Evolutionary conservation across 2,329 filamentous ascomycete species (phyloP).

Genomic region (Mycocentrospora acerina): DNA sequence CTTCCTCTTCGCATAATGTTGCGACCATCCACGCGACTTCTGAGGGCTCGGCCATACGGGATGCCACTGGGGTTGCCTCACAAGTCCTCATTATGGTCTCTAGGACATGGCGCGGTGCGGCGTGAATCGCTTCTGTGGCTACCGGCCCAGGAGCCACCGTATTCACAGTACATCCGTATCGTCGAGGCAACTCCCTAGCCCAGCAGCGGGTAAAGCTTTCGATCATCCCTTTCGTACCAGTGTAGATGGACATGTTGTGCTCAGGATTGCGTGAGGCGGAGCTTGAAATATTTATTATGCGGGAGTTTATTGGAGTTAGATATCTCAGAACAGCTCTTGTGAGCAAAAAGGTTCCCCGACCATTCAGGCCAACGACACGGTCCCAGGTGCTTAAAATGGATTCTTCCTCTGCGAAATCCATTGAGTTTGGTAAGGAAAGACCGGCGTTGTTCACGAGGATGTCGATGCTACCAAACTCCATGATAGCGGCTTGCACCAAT

Average conservation of each 20-base stretch:
- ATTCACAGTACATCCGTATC: too few relatives aligned
- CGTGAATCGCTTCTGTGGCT: too few relatives aligned
- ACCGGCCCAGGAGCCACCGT: too few relatives aligned
- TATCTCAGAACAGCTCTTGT: conserved; percentile 45
- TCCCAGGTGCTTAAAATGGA: conserved; percentile 46
- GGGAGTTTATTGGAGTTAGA: conserved; percentile 36
- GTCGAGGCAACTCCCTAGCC: too few relatives aligned
- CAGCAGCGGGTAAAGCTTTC: conserved; percentile 53
- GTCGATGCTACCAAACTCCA: conserved; percentile 31
- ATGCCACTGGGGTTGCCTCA: too few relatives aligned
- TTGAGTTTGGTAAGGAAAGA: too few relatives aligned
- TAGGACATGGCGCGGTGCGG: too few relatives aligned
- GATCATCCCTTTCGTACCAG: conserved; percentile 54
- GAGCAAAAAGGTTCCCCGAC: conserved; percentile 45
- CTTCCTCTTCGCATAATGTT: too few relatives aligned
- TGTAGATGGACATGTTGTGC: conserved; percentile 50
- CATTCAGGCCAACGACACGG: conserved; percentile 46
- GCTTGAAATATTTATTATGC: conserved; percentile 50
- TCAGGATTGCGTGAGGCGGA: conserved; percentile 41
- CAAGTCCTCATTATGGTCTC: too few relatives aligned
- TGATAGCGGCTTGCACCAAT: conserved; percentile 2
- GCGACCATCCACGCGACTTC: too few relatives aligned
- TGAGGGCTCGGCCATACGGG: too few relatives aligned
- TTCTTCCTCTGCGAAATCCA: conserved; percentile 43
- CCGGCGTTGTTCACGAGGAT: conserved; percentile 44